Evolutionary conservation across 352 stramenopile species (phyloP).

Genomic region (Phytopythium kandeliae): DNA sequence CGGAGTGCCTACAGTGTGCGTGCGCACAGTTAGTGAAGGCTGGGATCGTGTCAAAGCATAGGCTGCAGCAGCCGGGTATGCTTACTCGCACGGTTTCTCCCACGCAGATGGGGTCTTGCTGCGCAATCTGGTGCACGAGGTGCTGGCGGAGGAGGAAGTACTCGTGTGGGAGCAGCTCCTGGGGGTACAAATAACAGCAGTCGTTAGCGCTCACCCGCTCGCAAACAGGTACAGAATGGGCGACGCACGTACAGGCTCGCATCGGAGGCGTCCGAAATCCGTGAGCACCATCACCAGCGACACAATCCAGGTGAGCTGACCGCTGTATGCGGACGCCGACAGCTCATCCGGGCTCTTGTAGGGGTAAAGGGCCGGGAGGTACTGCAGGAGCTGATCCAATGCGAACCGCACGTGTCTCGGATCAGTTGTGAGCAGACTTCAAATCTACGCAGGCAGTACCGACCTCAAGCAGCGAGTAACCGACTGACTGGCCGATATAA

Average conservation of each 20-base stretch:
- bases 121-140: slow-evolving; percentile 67
- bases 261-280: slow-evolving; percentile 70
- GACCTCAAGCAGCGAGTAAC: slow-evolving; percentile 64
- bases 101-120: slow-evolving; percentile 67
- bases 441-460: neutral
- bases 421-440: neutral
- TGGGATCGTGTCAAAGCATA: neutral
- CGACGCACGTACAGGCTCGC: slow-evolving; percentile 37
- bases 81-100: slow-evolving; percentile 64
- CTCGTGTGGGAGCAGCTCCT: slow-evolving; percentile 88
- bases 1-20: slow-evolving; percentile 44
- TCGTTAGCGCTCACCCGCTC: neutral
- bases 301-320: slow-evolving; percentile 82
- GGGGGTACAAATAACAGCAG: neutral
- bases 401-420: neutral
- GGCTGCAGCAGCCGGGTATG: neutral
- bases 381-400: slow-evolving; percentile 56
- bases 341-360: slow-evolving; percentile 75
- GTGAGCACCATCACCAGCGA: slow-evolving; percentile 85
- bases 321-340: slow-evolving; percentile 55
- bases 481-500: slow-evolving; percentile 48
- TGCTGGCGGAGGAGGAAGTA: slow-evolving; percentile 88
- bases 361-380: slow-evolving; percentile 71
- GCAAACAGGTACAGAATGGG: neutral
- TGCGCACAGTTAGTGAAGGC: neutral